Evolutionary conservation across 73 alveolate species (phyloP), one percentile per base, ranked within the genome.

Genomic region (Vitrella brassicaformis): DNA sequence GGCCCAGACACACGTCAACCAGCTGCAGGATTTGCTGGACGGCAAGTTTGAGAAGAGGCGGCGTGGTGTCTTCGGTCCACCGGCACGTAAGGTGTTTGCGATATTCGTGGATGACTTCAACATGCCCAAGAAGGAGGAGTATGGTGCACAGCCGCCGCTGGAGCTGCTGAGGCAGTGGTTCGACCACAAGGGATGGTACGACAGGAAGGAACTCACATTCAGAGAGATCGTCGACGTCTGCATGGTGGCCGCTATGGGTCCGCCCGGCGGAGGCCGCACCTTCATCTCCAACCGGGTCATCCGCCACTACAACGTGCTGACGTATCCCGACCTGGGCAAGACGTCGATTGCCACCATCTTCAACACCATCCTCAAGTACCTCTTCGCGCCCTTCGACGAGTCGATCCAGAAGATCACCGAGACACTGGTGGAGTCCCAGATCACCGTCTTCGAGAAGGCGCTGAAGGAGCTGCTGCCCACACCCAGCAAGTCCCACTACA

Each of bases 71-170:
- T 76, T 66, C 26, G 83, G 83, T 14, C 99, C 99, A 25, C 96
- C 98, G 19, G 94, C 94, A 8, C 99, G 99, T 70, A 96, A 97
- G 91, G 92, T 92, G 68, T 95, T 90, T 77, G 97, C 95, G 47
- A 93, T 97, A 74, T 97, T 97, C 84, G 95, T 97, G 31, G 99
- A 97, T 92, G 99, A 97, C 87, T 85, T 97, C 80, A 97, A 97
- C 86, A 97, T 97, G 99, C 99, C 99, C 88, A 81, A 95, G 94
- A 92, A 94, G 89, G 99, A 97, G 85, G 98, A 94, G 74, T 97
- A 96, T 75, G 99, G 99, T n/a, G 99, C 99, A 25, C 96, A 97
- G 86, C 99, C 99, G 39, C 99, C 99, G 0, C 92, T 97, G 72
- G 99, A 97, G 84, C 93, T 97, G 66, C 86, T 97, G 32, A 87